A percentile compares a stretch with the other conserved stretches of the same genome.
These are phyloP conservation scores for Coniella vitis DNA, from an alignment of 2,329 filamentous ascomycete genomes.

Conservation along the genomic window DNA sequence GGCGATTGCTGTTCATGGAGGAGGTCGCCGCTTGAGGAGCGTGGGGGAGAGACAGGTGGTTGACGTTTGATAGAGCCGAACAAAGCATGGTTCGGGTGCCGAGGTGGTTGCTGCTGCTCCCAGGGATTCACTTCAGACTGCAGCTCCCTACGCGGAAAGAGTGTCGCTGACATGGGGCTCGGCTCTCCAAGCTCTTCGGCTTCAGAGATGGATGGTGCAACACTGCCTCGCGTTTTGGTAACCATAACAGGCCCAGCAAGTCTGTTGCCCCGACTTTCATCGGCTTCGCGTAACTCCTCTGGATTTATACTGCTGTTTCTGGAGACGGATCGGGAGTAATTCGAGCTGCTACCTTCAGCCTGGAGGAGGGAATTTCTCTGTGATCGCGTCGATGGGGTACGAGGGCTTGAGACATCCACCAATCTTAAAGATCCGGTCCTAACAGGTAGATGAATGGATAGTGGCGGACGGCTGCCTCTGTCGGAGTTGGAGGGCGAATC, in stretches of 20 bases:
- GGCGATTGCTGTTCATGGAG: constrained; percentile 15
- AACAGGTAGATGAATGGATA: constrained; percentile 32
- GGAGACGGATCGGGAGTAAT: constrained; percentile 33
- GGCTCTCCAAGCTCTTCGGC: constrained; percentile 1
- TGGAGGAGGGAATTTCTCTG: constrained; percentile 41
- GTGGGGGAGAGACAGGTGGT: constrained; percentile 17
- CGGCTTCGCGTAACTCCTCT: constrained; percentile 29
- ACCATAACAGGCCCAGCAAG: constrained; percentile 4
- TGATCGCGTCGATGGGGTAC: constrained; percentile 42
- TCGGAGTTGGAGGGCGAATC: constrained; percentile 45
- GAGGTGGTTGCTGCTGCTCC: constrained; percentile 2
- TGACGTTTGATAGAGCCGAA: constrained; percentile 19
- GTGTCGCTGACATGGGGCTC: neutral
- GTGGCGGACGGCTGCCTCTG: constrained; percentile 23
- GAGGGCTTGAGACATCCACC: constrained; percentile 48
- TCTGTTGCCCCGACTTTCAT: constrained; percentile 12
- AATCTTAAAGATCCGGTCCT: constrained; percentile 47
- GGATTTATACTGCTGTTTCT: constrained; percentile 34
- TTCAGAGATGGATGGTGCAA: constrained; percentile 31
- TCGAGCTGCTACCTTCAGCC: constrained; percentile 29
- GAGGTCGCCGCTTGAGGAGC: constrained; percentile 17
- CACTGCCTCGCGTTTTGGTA: constrained; percentile 17
- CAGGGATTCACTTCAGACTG: constrained; percentile 1
- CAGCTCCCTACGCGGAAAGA: constrained; percentile 6
- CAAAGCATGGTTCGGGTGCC: constrained; percentile 16